Evolutionary conservation across 495 filamentous ascomycete species (phyloP).

Genomic region (Pseudotulostoma volvatum): DNA sequence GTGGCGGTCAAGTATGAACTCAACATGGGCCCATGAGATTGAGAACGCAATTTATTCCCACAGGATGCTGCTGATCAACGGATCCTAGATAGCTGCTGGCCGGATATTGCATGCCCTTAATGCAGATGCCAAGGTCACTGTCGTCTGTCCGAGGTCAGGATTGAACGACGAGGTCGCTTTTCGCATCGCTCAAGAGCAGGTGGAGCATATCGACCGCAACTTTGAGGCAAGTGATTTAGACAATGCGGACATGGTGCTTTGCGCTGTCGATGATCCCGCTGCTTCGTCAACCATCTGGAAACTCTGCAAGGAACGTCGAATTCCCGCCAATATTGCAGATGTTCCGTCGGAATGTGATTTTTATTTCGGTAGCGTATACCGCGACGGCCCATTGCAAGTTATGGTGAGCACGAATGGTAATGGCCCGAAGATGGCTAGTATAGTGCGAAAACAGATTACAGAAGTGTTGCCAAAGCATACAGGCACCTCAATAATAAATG

Average conservation of each 20-base stretch:
- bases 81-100: conserved; percentile 70
- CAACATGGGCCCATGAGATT: conserved; percentile 4
- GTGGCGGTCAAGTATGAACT: conserved; percentile 69
- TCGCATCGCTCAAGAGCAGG: conserved; percentile 54
- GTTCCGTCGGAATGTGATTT: conserved; percentile 96
- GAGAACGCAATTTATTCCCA: too few relatives aligned
- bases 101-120: conserved; percentile 86
- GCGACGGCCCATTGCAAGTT: conserved; percentile 87
- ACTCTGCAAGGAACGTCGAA: conserved; percentile 67
- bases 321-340: conserved; percentile 91
- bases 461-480: conserved; percentile 54
- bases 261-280: conserved; percentile 80
- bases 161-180: conserved; percentile 77
- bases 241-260: conserved; percentile 67
- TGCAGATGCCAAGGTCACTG: conserved; percentile 78
- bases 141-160: conserved; percentile 62
- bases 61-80: too few relatives aligned
- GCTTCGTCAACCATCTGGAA: conserved; percentile 81
- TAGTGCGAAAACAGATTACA: conserved; percentile 73
- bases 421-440: conserved; percentile 77
- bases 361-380: conserved; percentile 90
- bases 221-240: conserved; percentile 76
- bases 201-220: conserved; percentile 60
- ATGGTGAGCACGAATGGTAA: conserved; percentile 99
- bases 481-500: conserved; percentile 66